phyloP scores from a whole-genome alignment of 805 yeast species.

The Metschnikowia santaceciliae region DNA sequence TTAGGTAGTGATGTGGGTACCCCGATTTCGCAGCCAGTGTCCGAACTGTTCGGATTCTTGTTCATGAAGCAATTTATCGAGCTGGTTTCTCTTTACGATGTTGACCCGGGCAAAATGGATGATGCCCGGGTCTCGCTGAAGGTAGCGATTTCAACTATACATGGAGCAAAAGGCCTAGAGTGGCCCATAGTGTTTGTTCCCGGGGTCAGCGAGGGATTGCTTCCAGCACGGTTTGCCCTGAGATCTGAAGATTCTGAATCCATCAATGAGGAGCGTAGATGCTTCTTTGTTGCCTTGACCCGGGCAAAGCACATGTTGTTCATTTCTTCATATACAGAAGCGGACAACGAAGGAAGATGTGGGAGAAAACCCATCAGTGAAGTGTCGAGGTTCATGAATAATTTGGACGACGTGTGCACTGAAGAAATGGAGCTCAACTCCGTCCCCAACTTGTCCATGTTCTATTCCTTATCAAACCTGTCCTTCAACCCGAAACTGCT shows the following conservation, averaged over 20 bases:
- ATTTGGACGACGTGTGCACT: constrained; percentile 5
- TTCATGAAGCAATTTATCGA: constrained; percentile 13
- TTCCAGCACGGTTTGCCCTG: constrained; percentile 57
- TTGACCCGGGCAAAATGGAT: constrained; percentile 20
- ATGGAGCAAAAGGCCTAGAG: constrained; percentile 89
- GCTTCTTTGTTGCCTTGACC: constrained; percentile 85
- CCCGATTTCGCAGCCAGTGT: constrained; percentile 7
- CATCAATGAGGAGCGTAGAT: constrained; percentile 73
- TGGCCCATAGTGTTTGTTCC: constrained; percentile 93
- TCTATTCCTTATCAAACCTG: constrained; percentile 16
- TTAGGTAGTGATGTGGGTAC: too few species aligned
- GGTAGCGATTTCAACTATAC: constrained; percentile 70
- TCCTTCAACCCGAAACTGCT: not conserved
- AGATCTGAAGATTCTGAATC: constrained; percentile 22
- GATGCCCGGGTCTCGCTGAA: constrained; percentile 19
- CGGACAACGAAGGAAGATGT: constrained; percentile 13
- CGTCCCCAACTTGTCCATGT: constrained; percentile 13
- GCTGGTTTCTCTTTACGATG: constrained; percentile 16
- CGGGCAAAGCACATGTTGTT: constrained; percentile 65
- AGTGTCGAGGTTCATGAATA: constrained; percentile 28
- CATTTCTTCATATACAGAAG: constrained; percentile 33
- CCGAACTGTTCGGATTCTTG: constrained; percentile 9
- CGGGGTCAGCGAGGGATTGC: constrained; percentile 58
- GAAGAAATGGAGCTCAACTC: constrained; percentile 19
- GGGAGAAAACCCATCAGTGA: constrained; percentile 20